These are phyloP conservation scores for Waltergamsia citrina DNA, from an alignment of 2,329 filamentous ascomycete genomes.

Conservation along the genomic window DNA sequence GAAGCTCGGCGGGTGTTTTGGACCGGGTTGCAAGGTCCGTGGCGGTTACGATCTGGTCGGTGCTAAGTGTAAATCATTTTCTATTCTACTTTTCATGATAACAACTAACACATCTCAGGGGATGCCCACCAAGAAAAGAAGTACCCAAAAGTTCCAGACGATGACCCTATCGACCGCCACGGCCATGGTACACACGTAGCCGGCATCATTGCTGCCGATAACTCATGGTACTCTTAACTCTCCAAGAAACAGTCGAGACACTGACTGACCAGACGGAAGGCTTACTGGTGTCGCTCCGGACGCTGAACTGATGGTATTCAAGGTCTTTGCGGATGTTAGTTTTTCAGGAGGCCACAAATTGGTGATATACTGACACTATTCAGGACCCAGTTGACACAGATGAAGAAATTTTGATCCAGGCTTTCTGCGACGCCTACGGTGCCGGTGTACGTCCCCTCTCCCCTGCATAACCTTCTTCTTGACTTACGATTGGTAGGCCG, in stretches of 20 bases:
- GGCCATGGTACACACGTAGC: conserved; percentile 26
- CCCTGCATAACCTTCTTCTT: neutral
- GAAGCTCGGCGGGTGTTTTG: conserved; percentile 28
- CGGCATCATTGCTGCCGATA: conserved; percentile 14
- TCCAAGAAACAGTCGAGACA: neutral
- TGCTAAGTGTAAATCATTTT: conserved; percentile 14
- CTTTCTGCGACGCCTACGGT: conserved; percentile 24
- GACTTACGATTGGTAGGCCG: conserved; percentile 16
- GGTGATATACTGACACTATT: no score
- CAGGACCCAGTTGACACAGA: conserved; percentile 9
- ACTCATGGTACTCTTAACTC: conserved; percentile 6
- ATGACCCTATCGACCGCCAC: conserved; percentile 21
- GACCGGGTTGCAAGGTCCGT: conserved; percentile 24
- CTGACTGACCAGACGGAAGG: no score
- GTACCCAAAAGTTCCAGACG: conserved; percentile 20
- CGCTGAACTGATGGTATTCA: conserved; percentile 24
- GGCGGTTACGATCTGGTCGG: conserved; percentile 29
- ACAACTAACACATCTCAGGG: conserved; percentile 12
- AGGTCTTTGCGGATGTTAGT: conserved; percentile 18
- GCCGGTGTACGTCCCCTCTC: conserved; percentile 13
- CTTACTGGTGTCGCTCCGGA: conserved; percentile 27
- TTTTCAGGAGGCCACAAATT: no score
- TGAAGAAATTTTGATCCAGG: conserved; percentile 20
- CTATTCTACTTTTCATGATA: neutral
- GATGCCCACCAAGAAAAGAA: conserved; percentile 16